A percentile compares a stretch with the other conserved stretches of the same genome.
Evolutionary conservation across 2,329 filamentous ascomycete species (phyloP).

Genomic region (Aspergillus brunneoviolaceus): DNA sequence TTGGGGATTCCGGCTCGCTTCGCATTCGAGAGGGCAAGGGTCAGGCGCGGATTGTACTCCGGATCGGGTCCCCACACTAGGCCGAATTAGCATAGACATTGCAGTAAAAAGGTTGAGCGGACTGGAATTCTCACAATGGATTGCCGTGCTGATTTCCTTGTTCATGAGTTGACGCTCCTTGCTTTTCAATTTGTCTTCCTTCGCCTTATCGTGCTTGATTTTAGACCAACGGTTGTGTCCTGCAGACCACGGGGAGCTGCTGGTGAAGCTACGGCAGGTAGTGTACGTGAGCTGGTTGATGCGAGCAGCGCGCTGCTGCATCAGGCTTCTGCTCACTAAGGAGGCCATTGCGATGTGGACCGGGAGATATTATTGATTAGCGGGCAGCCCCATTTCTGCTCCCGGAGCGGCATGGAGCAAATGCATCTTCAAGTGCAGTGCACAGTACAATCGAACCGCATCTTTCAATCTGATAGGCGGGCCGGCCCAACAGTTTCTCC

Average conservation of each 20-base stretch:
- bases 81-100: conserved; percentile 12
- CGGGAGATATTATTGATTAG: neutral
- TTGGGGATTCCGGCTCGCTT: conserved; percentile 89
- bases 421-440: neutral
- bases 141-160: conserved; percentile 71
- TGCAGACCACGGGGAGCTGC: conserved; percentile 50
- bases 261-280: conserved; percentile 49
- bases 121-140: conserved; percentile 59
- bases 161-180: conserved; percentile 66
- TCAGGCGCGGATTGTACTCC: conserved; percentile 72
- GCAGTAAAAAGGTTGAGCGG: neutral
- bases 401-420: neutral
- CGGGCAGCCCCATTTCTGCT: neutral
- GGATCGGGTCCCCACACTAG: conserved; percentile 74
- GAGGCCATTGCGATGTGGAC: conserved; percentile 24
- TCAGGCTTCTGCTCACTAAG: conserved; percentile 23
- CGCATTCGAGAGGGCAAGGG: conserved; percentile 68
- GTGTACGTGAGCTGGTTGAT: conserved; percentile 18
- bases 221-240: conserved; percentile 95
- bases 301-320: conserved; percentile 13
- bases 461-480: conserved; percentile 11
- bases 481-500: conserved; percentile 33
- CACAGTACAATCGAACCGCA: neutral
- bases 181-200: conserved; percentile 74
- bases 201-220: conserved; percentile 92